Evolutionary conservation across 768 basidiomycete species (phyloP).

Genomic region (Holtermannia corniformis): DNA sequence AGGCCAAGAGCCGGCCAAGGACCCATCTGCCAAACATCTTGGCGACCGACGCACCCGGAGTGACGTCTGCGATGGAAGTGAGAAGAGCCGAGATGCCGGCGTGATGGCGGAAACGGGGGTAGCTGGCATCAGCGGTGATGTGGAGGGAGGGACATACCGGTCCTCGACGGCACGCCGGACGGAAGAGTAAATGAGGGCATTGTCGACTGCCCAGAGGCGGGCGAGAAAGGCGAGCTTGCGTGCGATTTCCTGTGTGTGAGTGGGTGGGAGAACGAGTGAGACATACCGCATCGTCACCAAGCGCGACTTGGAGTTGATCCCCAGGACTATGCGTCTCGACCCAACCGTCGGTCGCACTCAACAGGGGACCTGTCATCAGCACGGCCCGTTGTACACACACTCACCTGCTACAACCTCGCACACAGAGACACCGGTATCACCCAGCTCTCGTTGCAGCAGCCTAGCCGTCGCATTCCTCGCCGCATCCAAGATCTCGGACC

Average conservation of each 20-base stretch:
- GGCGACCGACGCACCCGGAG: slow-evolving; percentile 10
- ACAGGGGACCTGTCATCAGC: not conserved
- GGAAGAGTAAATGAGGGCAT: slow-evolving; percentile 28
- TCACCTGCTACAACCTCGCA: slow-evolving; percentile 30
- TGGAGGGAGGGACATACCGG: no score
- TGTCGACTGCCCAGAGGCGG: slow-evolving; percentile 26
- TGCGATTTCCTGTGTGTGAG: slow-evolving; percentile 4
- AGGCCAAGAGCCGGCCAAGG: slow-evolving; percentile 16
- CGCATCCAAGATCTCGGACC: not conserved
- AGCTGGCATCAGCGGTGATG: no score
- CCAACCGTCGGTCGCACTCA: not conserved
- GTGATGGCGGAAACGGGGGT: slow-evolving; percentile 18
- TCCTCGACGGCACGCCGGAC: slow-evolving; percentile 30
- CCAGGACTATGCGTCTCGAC: not conserved
- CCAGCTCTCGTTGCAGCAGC: slow-evolving; percentile 15
- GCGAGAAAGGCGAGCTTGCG: slow-evolving; percentile 10
- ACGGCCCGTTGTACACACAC: not conserved
- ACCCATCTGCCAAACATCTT: slow-evolving; percentile 15
- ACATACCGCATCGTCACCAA: slow-evolving; percentile 3
- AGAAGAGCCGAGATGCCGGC: slow-evolving; percentile 20
- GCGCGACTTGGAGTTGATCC: not conserved
- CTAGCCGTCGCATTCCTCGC: slow-evolving; percentile 13
- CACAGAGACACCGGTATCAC: slow-evolving; percentile 17
- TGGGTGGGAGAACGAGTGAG: no score
- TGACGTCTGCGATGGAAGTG: slow-evolving; percentile 6